These are phyloP conservation scores for Grosmannia serpens DNA, from an alignment of 2,329 filamentous ascomycete genomes.

Conservation along the genomic window DNA sequence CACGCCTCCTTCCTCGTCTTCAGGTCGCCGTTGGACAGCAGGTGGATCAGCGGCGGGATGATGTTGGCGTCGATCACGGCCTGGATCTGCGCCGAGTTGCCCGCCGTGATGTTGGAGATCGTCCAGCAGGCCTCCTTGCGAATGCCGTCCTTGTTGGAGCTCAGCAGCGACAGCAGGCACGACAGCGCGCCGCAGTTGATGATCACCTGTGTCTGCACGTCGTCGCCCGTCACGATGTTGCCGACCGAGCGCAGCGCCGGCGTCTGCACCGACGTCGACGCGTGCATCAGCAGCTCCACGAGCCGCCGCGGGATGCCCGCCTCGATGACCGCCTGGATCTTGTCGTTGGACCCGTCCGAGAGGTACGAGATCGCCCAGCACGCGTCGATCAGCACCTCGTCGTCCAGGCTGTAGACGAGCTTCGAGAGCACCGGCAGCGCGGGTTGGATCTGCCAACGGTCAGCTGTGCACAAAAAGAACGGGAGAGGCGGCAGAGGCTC, in stretches of 20 bases:
- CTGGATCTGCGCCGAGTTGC: slow-evolving; percentile 96
- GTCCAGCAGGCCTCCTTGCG: slow-evolving; percentile 99
- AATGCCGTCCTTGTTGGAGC: slow-evolving; percentile 96
- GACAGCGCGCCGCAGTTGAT: slow-evolving; percentile 95
- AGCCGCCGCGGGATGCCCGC: slow-evolving; percentile 92
- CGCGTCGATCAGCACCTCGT: slow-evolving; percentile 95
- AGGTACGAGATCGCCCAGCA: slow-evolving; percentile 99
- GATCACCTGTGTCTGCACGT: slow-evolving; percentile 97
- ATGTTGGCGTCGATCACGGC: slow-evolving; percentile 94
- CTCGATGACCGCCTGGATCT: slow-evolving; percentile 98
- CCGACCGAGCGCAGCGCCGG: slow-evolving; percentile 93
- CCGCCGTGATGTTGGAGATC: slow-evolving; percentile 96
- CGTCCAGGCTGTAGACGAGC: slow-evolving; percentile 95
- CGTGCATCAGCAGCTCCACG: slow-evolving; percentile 95
- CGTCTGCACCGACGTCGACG: slow-evolving; percentile 95
- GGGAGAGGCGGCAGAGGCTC: not conserved
- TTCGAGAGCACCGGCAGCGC: slow-evolving; percentile 92
- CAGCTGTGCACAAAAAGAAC: not conserved
- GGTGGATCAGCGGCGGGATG: slow-evolving; percentile 88
- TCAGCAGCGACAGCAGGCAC: slow-evolving; percentile 83
- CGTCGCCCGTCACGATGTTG: slow-evolving; percentile 97
- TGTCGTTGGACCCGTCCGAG: slow-evolving; percentile 95
- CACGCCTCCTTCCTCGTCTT: slow-evolving; percentile 99
- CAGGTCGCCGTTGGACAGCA: slow-evolving; percentile 91
- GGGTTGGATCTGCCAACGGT: slow-evolving; percentile 62